Base-by-base conservation (phyloP, 805 yeast species). In the Metschnikowia colocasiae region DNA sequence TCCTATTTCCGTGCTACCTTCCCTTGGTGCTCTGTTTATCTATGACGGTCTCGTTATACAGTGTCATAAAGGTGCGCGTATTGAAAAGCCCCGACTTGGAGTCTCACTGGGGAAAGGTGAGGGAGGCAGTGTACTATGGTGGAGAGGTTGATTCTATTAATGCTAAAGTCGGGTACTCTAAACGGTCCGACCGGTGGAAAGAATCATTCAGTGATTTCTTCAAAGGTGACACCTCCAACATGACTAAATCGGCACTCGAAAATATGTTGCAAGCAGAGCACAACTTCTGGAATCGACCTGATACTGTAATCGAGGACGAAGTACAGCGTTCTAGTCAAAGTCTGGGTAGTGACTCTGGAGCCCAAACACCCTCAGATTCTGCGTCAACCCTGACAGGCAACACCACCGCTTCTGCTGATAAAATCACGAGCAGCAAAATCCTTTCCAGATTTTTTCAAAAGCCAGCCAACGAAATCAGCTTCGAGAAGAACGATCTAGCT, bases 1-100 rank as follows among this genome's bases (percentile, higher is more conserved):
- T 72, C 9, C 47, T 71, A 15, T 43, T 78, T 5, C 83, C 83
- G 0, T 47, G 78, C 29, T 79, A 82, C 81, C 60, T 79, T 18
- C 81, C 82, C 0, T 45, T 75, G 15, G 70, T 77, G 2, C 52
- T 78, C 20, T 60, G 65, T 18, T 56, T 68, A 1, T 60, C 69
- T 15, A 60, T 71, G 1, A 49, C 68, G 8, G 65, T 69, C 3
- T 65, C 76, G 1, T 57, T 71, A n/a, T 73, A 67, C 53, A 60
- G 76, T 48, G 61, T 68, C 53, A 56, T 74, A 20, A 74, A 68
- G 45, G 61, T 70, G n/a, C 57, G 62, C 43, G 25, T 65, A 3
- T 43, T 63, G 13, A 51, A 53, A 9, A 36, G 58, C 1, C 69
- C 71, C 1, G 45, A 60, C 6, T 49, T 63, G 18, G 51, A 48